phyloP scores from a whole-genome alignment of 768 basidiomycete genomes.

The Crassisporium funariophilum region DNA sequence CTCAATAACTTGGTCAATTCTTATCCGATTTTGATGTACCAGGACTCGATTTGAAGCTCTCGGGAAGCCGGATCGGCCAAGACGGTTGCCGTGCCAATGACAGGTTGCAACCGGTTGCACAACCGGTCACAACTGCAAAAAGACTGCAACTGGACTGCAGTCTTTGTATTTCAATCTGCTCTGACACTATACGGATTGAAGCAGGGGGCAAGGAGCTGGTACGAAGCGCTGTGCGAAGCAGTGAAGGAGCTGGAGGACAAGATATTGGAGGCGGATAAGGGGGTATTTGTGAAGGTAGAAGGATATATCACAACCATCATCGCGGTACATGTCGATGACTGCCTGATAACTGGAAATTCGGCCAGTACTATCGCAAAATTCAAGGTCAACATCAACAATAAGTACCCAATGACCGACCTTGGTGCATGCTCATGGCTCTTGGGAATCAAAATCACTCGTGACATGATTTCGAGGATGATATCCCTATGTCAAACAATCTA shows the following conservation, averaged over 20 bases:
- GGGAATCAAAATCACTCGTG: constrained; percentile 19
- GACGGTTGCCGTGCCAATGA: no score
- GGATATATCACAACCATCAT: not conserved
- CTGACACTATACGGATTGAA: constrained; percentile 7
- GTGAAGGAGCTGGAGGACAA: not conserved
- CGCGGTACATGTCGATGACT: constrained; percentile 8
- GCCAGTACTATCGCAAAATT: constrained; percentile 8
- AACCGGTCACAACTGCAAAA: no score
- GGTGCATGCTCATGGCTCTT: constrained; percentile 24
- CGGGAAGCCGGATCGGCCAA: no score
- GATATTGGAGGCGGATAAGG: not conserved
- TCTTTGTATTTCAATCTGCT: no score
- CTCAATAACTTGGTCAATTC: no score
- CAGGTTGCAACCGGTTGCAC: no score
- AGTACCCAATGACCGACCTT: constrained; percentile 24
- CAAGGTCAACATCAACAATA: constrained; percentile 15
- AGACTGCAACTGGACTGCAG: no score
- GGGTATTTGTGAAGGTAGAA: not conserved
- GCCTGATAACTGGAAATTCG: constrained; percentile 3
- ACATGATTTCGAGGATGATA: constrained; percentile 20
- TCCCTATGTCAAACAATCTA: constrained; percentile 31
- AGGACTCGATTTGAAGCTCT: no score
- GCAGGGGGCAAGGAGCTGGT: constrained; percentile 6
- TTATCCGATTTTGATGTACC: no score
- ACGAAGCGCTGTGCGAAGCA: constrained; percentile 1